phyloP scores from a whole-genome alignment of 345 rosid genomes.

The Lumnitzera littorea region DNA sequence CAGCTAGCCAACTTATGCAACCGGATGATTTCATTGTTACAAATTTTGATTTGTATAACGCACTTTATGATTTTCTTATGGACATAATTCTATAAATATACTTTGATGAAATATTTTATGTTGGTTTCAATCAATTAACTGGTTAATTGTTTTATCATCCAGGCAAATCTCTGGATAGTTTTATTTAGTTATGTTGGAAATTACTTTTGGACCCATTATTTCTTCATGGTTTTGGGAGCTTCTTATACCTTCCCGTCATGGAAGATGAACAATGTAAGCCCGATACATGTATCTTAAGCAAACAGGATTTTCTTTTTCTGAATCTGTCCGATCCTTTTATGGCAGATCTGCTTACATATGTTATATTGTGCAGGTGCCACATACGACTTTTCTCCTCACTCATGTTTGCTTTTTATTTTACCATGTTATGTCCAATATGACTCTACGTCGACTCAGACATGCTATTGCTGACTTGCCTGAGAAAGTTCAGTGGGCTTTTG shows the following conservation, averaged over 20 bases:
- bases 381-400: conserved; percentile 87
- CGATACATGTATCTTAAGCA: neutral
- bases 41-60: no score
- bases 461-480: conserved; percentile 61
- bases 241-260: conserved; percentile 98
- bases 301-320: neutral
- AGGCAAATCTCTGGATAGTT: conserved; percentile 91
- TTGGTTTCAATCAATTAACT: conserved; percentile 7
- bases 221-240: conserved; percentile 95
- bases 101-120: neutral
- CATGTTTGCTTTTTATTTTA: conserved; percentile 94
- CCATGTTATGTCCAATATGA: conserved; percentile 84
- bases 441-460: conserved; percentile 77
- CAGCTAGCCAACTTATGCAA: no score
- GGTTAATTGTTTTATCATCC: conserved; percentile 18
- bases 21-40: no score
- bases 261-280: conserved; percentile 93
- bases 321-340: neutral
- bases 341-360: neutral
- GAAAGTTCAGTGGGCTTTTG: conserved; percentile 51
- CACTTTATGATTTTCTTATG: no score
- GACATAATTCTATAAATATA: no score
- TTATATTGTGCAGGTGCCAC: conserved; percentile 67
- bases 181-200: conserved; percentile 93
- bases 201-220: conserved; percentile 98